phyloP scores from a whole-genome alignment of 768 basidiomycete genomes.

The Pleurotus sapidus region DNA sequence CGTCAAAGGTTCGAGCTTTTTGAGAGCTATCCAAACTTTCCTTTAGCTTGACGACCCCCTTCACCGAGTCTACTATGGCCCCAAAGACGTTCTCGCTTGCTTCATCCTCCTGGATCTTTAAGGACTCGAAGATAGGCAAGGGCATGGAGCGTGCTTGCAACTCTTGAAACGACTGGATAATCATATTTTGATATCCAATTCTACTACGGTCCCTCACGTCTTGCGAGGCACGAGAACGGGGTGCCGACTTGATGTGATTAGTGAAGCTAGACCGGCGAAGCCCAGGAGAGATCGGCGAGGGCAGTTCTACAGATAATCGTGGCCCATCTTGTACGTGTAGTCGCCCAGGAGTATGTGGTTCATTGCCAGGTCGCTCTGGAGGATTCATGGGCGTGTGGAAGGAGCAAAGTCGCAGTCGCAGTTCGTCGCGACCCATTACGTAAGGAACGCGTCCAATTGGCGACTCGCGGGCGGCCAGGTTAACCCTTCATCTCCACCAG shows the following conservation, averaged over 20 bases:
- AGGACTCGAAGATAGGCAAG: constrained; percentile 45
- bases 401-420: no score
- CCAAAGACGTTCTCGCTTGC: constrained; percentile 32
- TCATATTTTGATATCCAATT: constrained; percentile 10
- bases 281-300: neutral
- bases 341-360: no score
- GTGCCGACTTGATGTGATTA: neutral
- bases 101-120: constrained; percentile 24
- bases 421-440: neutral
- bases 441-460: neutral
- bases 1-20: constrained; percentile 7
- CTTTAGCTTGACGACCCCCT: constrained; percentile 37
- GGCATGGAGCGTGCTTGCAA: constrained; percentile 57
- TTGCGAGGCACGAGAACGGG: neutral
- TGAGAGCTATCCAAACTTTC: constrained; percentile 15
- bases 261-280: constrained; percentile 6
- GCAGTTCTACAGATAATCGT: neutral
- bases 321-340: neutral
- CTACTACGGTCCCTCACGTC: constrained; percentile 3
- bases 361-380: no score
- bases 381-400: no score
- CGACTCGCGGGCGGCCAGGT: neutral
- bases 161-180: constrained; percentile 24
- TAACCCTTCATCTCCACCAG: neutral
- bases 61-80: constrained; percentile 41